A percentile compares a stretch with the other conserved stretches of the same genome.
phyloP scores from a whole-genome alignment of 208 protist species.

The Chromosphaera perkinsii region DNA sequence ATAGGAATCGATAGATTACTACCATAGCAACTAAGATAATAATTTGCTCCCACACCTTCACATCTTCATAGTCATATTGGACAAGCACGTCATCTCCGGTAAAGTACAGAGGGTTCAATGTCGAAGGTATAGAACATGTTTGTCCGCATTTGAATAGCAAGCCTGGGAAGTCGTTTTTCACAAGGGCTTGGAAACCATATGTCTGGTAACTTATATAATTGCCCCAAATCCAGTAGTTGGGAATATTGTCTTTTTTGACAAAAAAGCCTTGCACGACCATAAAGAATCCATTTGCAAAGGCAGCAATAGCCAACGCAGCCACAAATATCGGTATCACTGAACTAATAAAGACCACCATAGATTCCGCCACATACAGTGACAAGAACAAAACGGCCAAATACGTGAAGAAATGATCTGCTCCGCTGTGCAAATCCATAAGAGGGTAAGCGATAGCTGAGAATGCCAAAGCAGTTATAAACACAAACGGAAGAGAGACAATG shows the following conservation, averaged over 20 bases:
- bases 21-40: no score
- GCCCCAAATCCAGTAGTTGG: background rate
- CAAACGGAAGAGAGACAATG: background rate
- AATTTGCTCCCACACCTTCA: no score
- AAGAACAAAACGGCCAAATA: slow-evolving; percentile 17
- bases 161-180: slow-evolving; percentile 5
- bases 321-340: slow-evolving; percentile 8
- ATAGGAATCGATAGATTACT: no score
- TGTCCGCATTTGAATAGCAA: slow-evolving; percentile 4
- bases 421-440: slow-evolving; percentile 5
- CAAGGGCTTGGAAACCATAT: background rate
- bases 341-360: slow-evolving; percentile 5
- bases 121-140: no score
- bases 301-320: slow-evolving; percentile 9
- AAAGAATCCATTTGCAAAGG: slow-evolving; percentile 25
- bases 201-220: slow-evolving; percentile 3
- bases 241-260: background rate
- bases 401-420: slow-evolving; percentile 8
- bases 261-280: slow-evolving; percentile 24
- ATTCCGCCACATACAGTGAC: slow-evolving; percentile 5
- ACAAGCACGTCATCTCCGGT: no score
- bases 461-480: background rate
- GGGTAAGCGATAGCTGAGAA: slow-evolving; percentile 15
- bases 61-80: no score
- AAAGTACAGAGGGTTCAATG: no score